A percentile compares a stretch with the other conserved stretches of the same genome.
Evolutionary conservation across 2,329 filamentous ascomycete genomes (phyloP).

Genomic region (Ascochyta fabae): DNA sequence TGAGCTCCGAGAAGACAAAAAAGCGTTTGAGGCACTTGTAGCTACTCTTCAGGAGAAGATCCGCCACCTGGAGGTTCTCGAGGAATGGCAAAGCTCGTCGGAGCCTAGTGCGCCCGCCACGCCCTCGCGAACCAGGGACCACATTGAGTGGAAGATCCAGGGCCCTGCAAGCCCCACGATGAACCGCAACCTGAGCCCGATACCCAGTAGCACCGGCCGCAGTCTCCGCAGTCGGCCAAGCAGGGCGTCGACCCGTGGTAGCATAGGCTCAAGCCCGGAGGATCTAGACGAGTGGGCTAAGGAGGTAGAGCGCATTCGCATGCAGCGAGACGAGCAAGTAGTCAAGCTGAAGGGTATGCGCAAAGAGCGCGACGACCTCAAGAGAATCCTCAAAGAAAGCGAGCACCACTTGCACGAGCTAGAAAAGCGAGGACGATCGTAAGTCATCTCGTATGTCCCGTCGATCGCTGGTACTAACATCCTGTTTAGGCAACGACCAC

Average conservation of each 20-base stretch:
- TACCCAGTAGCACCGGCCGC: conserved; percentile 16
- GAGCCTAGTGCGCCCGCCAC: conserved; percentile 12
- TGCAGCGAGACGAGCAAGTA: conserved; percentile 42
- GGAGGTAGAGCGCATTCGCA: conserved; percentile 44
- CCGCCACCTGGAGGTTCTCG: conserved; percentile 32
- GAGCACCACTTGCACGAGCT: conserved; percentile 42
- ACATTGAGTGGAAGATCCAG: conserved; percentile 24
- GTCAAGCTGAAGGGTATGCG: conserved; percentile 44
- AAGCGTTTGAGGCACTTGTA: conserved; percentile 39
- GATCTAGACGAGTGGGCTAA: conserved; percentile 39
- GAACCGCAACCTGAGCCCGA: conserved; percentile 14
- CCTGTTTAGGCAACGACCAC: conserved; percentile 19
- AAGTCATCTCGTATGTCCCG: background rate
- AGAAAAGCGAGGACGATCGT: conserved; percentile 26
- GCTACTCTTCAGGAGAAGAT: conserved; percentile 41
- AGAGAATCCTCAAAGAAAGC: conserved; percentile 41
- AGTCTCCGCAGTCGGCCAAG: conserved; percentile 20
- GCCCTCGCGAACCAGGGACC: conserved; percentile 10
- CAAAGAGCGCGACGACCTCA: conserved; percentile 37
- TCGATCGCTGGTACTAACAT: background rate
- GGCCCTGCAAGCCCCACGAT: conserved; percentile 15
- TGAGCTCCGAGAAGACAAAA: conserved; percentile 39
- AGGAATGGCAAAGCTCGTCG: conserved; percentile 29
- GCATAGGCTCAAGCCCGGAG: conserved; percentile 24
- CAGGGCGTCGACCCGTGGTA: conserved; percentile 31